Conservation (phyloP, 805 yeast species). For the Ogataea henricii region DNA sequence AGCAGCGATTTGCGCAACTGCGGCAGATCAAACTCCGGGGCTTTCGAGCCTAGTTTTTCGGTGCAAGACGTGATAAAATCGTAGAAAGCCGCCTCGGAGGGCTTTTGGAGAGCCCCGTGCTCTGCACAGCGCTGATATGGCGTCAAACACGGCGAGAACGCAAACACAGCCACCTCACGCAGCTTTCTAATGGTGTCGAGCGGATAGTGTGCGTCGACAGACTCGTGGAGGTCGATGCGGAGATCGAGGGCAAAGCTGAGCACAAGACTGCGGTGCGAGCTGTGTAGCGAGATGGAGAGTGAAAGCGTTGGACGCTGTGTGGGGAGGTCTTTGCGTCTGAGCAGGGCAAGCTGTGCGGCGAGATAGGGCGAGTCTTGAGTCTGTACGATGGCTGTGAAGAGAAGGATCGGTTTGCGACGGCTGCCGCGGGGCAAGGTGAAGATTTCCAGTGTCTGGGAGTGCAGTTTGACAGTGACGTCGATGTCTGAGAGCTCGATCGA, state of each 20-base stretch:
- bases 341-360: slow-evolving; percentile 15
- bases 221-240: slow-evolving; percentile 18
- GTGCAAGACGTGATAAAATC: slow-evolving; percentile 51
- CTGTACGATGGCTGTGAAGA: slow-evolving; percentile 8
- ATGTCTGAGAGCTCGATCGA: slow-evolving; percentile 7
- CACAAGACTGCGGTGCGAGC: background rate
- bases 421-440: slow-evolving; percentile 7
- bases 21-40: slow-evolving; percentile 16
- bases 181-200: slow-evolving; percentile 23
- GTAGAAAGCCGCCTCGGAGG: slow-evolving; percentile 45
- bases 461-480: slow-evolving; percentile 14
- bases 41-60: slow-evolving; percentile 15
- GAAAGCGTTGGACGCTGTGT: slow-evolving; percentile 2
- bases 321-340: slow-evolving; percentile 7
- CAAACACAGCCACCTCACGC: slow-evolving; percentile 17
- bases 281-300: slow-evolving; percentile 1
- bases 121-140: slow-evolving; percentile 24
- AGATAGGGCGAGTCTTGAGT: slow-evolving; percentile 15
- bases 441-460: slow-evolving; percentile 8
- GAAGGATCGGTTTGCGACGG: slow-evolving; percentile 9
- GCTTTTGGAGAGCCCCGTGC: slow-evolving; percentile 13
- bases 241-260: slow-evolving; percentile 5
- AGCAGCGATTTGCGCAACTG: slow-evolving; percentile 27
- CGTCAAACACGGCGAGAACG: slow-evolving; percentile 24
- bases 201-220: slow-evolving; percentile 18